Conservation (phyloP, 2,329 filamentous ascomycete genomes). For the Ophiosphaerella narmari region DNA sequence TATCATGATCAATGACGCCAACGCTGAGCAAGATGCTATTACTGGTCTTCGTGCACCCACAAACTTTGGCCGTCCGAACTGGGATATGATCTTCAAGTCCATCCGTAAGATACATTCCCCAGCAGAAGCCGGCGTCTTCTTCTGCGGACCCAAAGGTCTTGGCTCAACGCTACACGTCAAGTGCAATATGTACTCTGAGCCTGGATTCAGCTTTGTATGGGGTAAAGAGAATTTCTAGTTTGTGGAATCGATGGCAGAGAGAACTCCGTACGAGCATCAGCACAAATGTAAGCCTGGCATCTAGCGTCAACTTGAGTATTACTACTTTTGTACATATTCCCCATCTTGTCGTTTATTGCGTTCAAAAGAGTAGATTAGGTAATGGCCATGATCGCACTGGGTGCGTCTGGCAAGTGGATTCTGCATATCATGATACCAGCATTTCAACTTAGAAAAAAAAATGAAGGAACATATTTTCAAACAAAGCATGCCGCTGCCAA, state of each 20-base stretch:
- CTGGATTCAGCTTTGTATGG: slow-evolving; percentile 71
- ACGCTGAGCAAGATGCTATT: slow-evolving; percentile 82
- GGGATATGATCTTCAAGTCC: slow-evolving; percentile 86
- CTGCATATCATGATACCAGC: background rate
- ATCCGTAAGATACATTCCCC: slow-evolving; percentile 70
- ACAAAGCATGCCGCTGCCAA: background rate
- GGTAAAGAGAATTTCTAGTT: slow-evolving; percentile 70
- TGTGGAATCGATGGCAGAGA: background rate
- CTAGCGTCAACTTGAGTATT: background rate
- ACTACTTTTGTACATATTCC: slow-evolving; percentile 23
- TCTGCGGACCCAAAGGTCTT: slow-evolving; percentile 81
- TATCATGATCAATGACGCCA: slow-evolving; percentile 91
- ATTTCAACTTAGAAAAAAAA: background rate
- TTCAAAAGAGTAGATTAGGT: background rate
- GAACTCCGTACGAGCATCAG: background rate
- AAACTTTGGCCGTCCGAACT: slow-evolving; percentile 85
- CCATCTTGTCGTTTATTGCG: slow-evolving; percentile 2
- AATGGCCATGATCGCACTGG: background rate
- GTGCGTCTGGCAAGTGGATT: background rate
- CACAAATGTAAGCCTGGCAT: background rate
- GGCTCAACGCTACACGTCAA: slow-evolving; percentile 78
- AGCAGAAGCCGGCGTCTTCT: slow-evolving; percentile 60
- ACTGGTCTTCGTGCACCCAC: slow-evolving; percentile 81
- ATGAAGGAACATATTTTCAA: background rate
- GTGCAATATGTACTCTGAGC: slow-evolving; percentile 87